Base-by-base conservation (phyloP, 768 basidiomycete genomes). In the Tricholoma sp. region DNA sequence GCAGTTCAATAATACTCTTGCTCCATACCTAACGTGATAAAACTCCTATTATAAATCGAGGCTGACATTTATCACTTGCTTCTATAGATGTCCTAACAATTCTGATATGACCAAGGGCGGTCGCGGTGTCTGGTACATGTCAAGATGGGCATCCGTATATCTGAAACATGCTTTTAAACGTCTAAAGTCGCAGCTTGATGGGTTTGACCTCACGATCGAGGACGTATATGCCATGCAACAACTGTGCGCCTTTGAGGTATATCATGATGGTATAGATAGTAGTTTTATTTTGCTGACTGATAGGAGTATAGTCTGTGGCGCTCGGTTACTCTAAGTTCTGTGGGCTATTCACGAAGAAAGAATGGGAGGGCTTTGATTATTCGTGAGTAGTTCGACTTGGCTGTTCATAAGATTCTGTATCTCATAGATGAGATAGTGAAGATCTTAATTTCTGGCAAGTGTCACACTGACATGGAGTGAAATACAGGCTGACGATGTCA, bases 291-390 rank as follows among this genome's bases (percentile, higher is more conserved):
- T 48, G 47, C 48, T 62, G 54, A 53, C 24, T 44, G 17, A 54
- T 37, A 7, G 18, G 31, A 41, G 3, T 17, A 10, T 52, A 91
- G 89, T 94, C 95, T 15, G 95, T 96, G 47, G 89, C 92, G 0
- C 77, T 96, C 10, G 94, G 92, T 7, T 95, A 92, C 66, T 94
- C 91, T 13, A 87, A 85, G 60, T 98, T 95, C 72, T 98, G 94
- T 60, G 84, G 86, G 54, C 74, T 97, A 2, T 98, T 98, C 71
- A 93, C 91, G 0, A 80, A 88, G 63, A 85, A 91, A 45, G 94
- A 97, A 70, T 98, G 94, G 94, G 86, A 90, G 66, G 92, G 92
- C 0, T 96, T 94, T 68, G 82, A 91, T 67, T 96, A 97, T 59
- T 78, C 88, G 83, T 91, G 61, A 55, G 87, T 74, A 24, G 41